Base-by-base conservation (phyloP, 441 rosid genomes). In the Lepidium campestre region DNA sequence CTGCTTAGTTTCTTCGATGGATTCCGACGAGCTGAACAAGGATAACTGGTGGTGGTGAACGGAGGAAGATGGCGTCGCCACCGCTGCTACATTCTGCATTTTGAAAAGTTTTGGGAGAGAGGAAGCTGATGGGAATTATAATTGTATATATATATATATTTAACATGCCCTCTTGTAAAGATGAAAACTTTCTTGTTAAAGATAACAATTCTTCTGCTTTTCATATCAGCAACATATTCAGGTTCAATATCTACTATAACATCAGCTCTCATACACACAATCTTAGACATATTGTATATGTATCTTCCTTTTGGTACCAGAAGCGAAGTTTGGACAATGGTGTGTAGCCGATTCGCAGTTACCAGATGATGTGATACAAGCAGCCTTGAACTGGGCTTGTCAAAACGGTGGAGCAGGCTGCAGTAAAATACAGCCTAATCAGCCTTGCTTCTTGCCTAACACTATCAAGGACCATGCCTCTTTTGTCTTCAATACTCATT, bases 401-500 rank as follows among this genome's bases (percentile, higher is more conserved):
- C 53, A 20, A 59, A 3, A 29, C 4, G 70, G 70, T 23, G 85
- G 77, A 46, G 80, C 83, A 36, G 75, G 82, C 40, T 83, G 89
- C 62, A 77, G 80, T 3, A 54, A 53, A 71, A 79, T 86, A 56
- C 46, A 40, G 34, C 47, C 15, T 46, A 70, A 76, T 61, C 77
- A 75, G 66, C 76, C 81, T 71, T 86, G 92, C 69, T 83, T 69
- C 67, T 69, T 60, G 13, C 90, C 90, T 10, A 75, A 86, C 76
- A 83, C 89, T 12, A 20, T 68, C 13, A 76, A 39, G 42, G 81
- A 68, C 40, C 92, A 89, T 65, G 85, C 82, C 17, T 81, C 86
- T 60, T 74, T 70, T 65, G 87, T 85, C 52, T 86, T 88, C 76
- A 85, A 89, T 60, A 54, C 19, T 81, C 86, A 81, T 73, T 89